Percentiles rank a stretch among this genome's conserved stretches.
These are phyloP conservation scores for Kodamaea restingae DNA, from an alignment of 805 yeast genomes.

Conservation along the genomic window DNA sequence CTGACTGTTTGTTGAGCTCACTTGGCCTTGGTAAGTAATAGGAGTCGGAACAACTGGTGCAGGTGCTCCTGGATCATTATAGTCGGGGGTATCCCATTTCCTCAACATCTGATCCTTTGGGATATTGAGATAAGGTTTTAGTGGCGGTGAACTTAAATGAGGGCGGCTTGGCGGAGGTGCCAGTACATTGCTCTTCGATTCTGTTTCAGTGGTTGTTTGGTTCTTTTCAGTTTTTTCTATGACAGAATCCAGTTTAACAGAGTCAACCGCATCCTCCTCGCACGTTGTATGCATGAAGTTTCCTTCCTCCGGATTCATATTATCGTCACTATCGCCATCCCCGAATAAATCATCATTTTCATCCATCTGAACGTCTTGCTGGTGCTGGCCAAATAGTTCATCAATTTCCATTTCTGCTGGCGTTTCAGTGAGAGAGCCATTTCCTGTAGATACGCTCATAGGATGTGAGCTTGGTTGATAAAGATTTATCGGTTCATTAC, in stretches of 20 bases:
- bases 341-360: constrained; percentile 9
- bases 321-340: constrained; percentile 9
- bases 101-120: constrained; percentile 56
- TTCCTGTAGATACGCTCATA: constrained; percentile 1
- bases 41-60: constrained; percentile 51
- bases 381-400: constrained; percentile 29
- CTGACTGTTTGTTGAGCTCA: too few relatives aligned
- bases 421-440: constrained; percentile 1
- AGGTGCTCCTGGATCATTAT: constrained; percentile 84
- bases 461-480: constrained; percentile 1
- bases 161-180: background rate
- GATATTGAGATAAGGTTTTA: constrained; percentile 38
- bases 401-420: constrained; percentile 25
- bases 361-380: background rate
- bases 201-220: constrained; percentile 1
- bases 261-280: constrained; percentile 13
- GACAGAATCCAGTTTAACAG: background rate
- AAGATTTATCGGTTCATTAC: background rate
- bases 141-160: constrained; percentile 1
- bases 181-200: background rate
- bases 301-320: background rate
- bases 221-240: constrained; percentile 1
- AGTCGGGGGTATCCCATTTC: constrained; percentile 44
- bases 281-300: background rate
- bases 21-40: constrained; percentile 2